Evolutionary conservation across 2,329 filamentous ascomycete species (phyloP).

Genomic region (Purpureocillium lavendulum): DNA sequence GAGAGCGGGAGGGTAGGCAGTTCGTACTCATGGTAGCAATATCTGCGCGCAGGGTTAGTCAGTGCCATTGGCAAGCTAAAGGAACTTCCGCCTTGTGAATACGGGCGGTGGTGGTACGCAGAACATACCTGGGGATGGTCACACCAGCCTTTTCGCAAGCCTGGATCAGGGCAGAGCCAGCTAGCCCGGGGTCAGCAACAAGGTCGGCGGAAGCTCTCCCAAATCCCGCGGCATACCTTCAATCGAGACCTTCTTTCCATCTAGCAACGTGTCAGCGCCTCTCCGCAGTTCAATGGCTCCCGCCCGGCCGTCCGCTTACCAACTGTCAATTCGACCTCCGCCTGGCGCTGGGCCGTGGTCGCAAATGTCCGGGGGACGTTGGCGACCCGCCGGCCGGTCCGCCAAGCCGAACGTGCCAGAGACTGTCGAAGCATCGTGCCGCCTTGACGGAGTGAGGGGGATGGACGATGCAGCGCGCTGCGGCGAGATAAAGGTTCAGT

Average conservation of each 20-base stretch:
- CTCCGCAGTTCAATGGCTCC: conserved; percentile 19
- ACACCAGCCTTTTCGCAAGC: conserved; percentile 96
- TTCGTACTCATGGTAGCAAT: conserved; percentile 94
- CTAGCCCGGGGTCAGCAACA: conserved; percentile 44
- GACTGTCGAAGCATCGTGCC: conserved; percentile 61
- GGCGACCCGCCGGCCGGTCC: conserved; percentile 50
- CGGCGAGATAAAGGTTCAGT: conserved; percentile 28
- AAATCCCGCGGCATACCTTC: conserved; percentile 59
- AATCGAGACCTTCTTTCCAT: conserved; percentile 97
- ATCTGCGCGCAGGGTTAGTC: conserved; percentile 48
- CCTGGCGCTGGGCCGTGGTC: conserved; percentile 67
- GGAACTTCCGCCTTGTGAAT: too few relatives aligned
- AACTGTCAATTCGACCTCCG: conserved; percentile 95
- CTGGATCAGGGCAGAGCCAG: conserved; percentile 94
- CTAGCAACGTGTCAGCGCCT: conserved; percentile 38
- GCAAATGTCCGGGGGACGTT: conserved; percentile 70
- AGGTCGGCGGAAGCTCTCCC: conserved; percentile 7
- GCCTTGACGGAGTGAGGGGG: conserved; percentile 43
- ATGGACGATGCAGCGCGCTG: conserved; percentile 27
- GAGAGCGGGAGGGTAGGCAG: conserved; percentile 6
- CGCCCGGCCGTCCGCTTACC: conserved; percentile 41
- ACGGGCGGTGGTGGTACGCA: too few relatives aligned
- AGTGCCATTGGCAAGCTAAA: conserved; percentile 3
- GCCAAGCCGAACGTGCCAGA: conserved; percentile 60
- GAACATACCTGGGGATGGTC: conserved; percentile 72